Evolutionary conservation across 441 rosid genomes (phyloP), one percentile per base, ranked within the genome.

Genomic region (Rhodomyrtus psidioides): DNA sequence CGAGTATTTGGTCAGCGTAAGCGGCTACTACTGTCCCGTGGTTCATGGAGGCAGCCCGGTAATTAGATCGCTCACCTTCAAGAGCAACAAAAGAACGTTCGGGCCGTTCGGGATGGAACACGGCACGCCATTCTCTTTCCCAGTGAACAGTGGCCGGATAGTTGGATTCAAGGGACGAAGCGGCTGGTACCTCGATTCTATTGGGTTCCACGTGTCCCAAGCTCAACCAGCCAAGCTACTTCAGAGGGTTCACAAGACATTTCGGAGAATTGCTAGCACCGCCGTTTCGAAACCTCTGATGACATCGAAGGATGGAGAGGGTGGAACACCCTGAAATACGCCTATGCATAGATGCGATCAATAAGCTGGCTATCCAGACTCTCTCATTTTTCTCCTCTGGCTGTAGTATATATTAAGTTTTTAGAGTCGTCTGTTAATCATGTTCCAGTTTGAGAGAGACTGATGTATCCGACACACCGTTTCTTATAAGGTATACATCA

Each of bases 101-200:
- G 96, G 97, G 56, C 97, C 98, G 16, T 94, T 83, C 26, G 96
- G 98, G 42, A 85, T 91, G 26, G 98, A 94, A 88, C 93, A 90
- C 82, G 97, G 98, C 60, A 94, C 93, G 9, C 97, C 97, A 12
- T 95, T 95, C 82, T 88, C 90, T 59, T 90, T 94, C 86, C 87
- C 94, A 3, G 88, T 90, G 81, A 93, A 94, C 17, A 94, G 96
- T 85, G 92, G 90, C 7, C 90, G 89, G 14, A 86, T 96, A 46
- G 94, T 92, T 12, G 98, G 98, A 19, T 89, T 96, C 54, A 91
- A 87, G 83, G 98, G 97, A 49, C 92, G 98, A 81, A 87, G 95
- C 28, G 97, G 94, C 82, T 94, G 96, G 98, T 93, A 91, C 87
- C 88, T 95, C 39, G 97, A 96, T 87, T 89, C 95, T 27, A 88